Evolutionary conservation across 2,329 filamentous ascomycete species (phyloP).

Genomic region (Alternaria sp.): DNA sequence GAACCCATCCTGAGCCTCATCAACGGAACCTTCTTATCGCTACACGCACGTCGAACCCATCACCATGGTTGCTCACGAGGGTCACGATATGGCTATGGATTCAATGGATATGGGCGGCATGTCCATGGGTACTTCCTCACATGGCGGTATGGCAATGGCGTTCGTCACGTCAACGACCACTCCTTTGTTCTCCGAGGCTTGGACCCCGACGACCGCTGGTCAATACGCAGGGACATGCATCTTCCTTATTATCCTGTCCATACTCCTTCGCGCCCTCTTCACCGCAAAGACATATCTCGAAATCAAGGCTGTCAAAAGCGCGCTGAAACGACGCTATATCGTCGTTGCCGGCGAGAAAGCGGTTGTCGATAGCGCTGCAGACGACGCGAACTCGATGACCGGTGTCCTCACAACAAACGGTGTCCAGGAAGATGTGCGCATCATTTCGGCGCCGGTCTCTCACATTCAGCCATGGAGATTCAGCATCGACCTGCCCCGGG

Average conservation of each 20-base stretch:
- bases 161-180: conserved; percentile 71
- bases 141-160: conserved; percentile 58
- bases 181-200: conserved; percentile 70
- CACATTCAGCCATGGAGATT: conserved; percentile 76
- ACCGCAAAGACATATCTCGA: conserved; percentile 69
- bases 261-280: conserved; percentile 72
- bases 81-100: conserved; percentile 22
- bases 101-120: conserved; percentile 25
- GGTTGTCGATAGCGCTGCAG: conserved; percentile 64
- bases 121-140: conserved; percentile 26
- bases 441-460: conserved; percentile 66
- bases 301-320: conserved; percentile 73
- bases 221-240: conserved; percentile 89
- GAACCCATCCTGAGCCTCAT: background rate
- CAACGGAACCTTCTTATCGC: background rate
- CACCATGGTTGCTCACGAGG: conserved; percentile 44
- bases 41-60: conserved; percentile 5
- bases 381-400: conserved; percentile 63
- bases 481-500: conserved; percentile 77
- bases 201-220: conserved; percentile 74
- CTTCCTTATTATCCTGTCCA: conserved; percentile 80
- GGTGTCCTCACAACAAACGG: conserved; percentile 76
- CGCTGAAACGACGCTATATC: conserved; percentile 78
- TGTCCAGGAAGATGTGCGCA: conserved; percentile 78
- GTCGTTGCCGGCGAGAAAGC: conserved; percentile 70